Evolutionary conservation across 2,329 filamentous ascomycete genomes (phyloP), one percentile per base, ranked within the genome.

Genomic region (Cytospora piceae): DNA sequence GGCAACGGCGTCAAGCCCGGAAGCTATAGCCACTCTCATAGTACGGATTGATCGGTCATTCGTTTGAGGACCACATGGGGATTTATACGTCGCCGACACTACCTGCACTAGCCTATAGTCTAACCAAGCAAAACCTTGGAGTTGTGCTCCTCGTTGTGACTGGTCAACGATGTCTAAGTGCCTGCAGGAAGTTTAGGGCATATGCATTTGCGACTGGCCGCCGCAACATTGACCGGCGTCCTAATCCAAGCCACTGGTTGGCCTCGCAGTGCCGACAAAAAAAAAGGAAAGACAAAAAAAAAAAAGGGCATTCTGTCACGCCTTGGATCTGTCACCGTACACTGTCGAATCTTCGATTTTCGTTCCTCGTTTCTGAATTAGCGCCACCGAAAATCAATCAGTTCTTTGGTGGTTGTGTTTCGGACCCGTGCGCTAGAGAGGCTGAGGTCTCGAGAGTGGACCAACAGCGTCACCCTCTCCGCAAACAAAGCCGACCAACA

Each of bases 401-500:
- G 24, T 37, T 24, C 34, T 32, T 31, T 42, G 42, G 22, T 55
- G n/a, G 52, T 24, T 39, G 42, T 42, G 53, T 58, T 51, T 58
- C 42, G 54, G 56, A 51, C 58, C 56, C n/a, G 37, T 42, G 24
- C 31, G 29, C 52, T 51, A 17, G 31, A 46, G 53, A 60, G 54
- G 37, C 32, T 46, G 42, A 65, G 49, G 39, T 49, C 42, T 58
- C 57, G 34, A 42, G 31, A 60, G 63, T 59, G 66, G 58, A 52
- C 58, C 65, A 37, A 20, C 46, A 29, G 49, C 58, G 59, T 67
- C 62, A 42, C n/a, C 24, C 15, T 37, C 62, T 56, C 58, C 62
- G 61, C 62, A 55, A 54, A 67, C 57, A 61, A 63, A 61, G 61
- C 65, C 64, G 61, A 29, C 65, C 39, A 29, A 58, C 58, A 58